Percentiles rank a stretch among this genome's conserved stretches.
These are phyloP conservation scores for Pythium dissotocum DNA, from an alignment of 352 stramenopile genomes.

Conservation along the genomic window DNA sequence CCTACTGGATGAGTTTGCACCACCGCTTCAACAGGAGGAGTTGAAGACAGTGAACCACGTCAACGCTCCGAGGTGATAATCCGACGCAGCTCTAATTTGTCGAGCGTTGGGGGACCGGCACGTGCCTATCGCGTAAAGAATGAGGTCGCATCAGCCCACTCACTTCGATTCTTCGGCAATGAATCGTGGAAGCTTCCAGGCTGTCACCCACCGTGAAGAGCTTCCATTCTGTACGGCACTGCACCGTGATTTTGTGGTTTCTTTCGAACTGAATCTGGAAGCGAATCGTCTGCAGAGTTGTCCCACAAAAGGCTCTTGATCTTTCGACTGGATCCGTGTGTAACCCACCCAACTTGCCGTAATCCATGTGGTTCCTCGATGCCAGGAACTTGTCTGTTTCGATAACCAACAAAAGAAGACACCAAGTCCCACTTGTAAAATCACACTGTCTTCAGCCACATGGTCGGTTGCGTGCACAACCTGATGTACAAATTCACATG, in stretches of 20 bases:
- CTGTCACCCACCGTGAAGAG: too few species aligned
- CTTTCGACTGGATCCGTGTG: background rate
- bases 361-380: background rate
- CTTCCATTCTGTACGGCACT: too few species aligned
- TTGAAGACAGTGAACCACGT: background rate
- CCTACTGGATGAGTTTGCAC: background rate
- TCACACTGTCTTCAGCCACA: background rate
- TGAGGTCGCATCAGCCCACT: too few species aligned
- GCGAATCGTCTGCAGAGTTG: background rate
- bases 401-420: constrained; percentile 1
- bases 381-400: background rate
- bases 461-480: background rate
- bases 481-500: background rate
- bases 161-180: too few species aligned
- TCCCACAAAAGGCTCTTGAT: background rate
- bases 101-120: too few species aligned
- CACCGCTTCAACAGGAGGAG: background rate
- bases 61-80: too few species aligned
- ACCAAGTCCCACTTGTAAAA: background rate
- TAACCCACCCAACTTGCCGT: background rate
- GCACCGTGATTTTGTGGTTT: too few species aligned
- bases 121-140: too few species aligned
- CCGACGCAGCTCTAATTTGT: too few species aligned
- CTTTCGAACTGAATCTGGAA: background rate
- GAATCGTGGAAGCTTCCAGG: too few species aligned